Evolutionary conservation across 345 rosid species (phyloP).

Genomic region (Eucalyptus sideroxylon): DNA sequence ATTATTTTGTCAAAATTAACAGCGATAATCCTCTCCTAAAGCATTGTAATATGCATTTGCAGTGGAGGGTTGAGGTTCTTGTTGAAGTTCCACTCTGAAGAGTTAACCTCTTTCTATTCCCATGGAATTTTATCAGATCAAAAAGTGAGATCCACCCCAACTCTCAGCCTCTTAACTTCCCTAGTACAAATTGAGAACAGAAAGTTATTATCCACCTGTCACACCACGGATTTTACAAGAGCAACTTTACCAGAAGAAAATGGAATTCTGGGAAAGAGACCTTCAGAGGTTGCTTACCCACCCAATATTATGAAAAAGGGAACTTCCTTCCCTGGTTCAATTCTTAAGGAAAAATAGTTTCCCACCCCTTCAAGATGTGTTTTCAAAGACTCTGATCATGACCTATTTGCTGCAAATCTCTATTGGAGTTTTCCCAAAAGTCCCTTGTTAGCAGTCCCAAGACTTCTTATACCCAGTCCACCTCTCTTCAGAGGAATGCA

Average conservation of each 20-base stretch:
- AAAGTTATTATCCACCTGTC: background rate
- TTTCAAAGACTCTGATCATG: background rate
- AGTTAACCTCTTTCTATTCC: background rate
- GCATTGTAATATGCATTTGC: background rate
- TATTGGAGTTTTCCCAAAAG: background rate
- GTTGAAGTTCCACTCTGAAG: background rate
- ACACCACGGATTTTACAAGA: background rate
- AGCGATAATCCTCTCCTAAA: background rate
- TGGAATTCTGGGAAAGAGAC: background rate
- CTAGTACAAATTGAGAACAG: background rate
- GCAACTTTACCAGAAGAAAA: background rate
- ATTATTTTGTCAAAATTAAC: background rate
- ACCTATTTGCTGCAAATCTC: background rate
- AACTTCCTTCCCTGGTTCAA: background rate
- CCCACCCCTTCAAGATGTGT: background rate
- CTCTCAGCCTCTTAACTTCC: background rate
- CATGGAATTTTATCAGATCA: background rate
- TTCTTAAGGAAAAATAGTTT: background rate
- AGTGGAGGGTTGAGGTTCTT: background rate
- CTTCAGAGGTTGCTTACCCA: background rate
- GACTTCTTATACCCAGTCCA: background rate
- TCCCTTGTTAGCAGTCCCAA: background rate
- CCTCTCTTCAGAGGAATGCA: background rate
- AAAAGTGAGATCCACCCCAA: background rate
- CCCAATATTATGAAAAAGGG: background rate